Conservation (phyloP, 177 flowering plant species). For the Vitis hybrid region DNA sequence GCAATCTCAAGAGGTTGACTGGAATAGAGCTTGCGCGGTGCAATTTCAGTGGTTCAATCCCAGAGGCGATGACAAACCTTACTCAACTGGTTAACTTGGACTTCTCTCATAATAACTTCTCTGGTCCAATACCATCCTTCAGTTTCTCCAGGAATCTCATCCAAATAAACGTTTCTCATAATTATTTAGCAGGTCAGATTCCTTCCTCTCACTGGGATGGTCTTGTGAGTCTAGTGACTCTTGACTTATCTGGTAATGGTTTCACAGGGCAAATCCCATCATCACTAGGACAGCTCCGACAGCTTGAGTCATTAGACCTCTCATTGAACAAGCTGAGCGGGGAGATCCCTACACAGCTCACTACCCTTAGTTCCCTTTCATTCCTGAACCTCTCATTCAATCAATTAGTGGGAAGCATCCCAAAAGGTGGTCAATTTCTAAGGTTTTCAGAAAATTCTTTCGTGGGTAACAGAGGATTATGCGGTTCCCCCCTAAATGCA, state of each 20-base stretch:
- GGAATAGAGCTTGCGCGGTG: no score
- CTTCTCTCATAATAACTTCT: no score
- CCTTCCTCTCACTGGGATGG: no score
- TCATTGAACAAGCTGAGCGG: conserved; percentile 15
- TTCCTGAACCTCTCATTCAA: conserved; percentile 38
- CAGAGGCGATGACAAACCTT: no score
- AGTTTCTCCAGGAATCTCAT: no score
- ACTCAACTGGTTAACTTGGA: no score
- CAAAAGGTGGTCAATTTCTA: conserved; percentile 12
- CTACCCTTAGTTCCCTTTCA: conserved; percentile 29
- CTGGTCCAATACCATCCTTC: no score
- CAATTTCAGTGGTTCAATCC: no score
- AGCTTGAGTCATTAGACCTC: conserved; percentile 21
- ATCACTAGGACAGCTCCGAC: conserved; percentile 1
- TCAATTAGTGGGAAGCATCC: conserved; percentile 26
- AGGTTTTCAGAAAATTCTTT: conserved; percentile 15
- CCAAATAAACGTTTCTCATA: no score
- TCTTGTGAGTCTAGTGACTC: conserved; percentile 19
- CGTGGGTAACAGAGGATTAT: conserved; percentile 18
- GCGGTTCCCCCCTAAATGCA: conserved; percentile 14
- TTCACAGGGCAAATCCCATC: conserved; percentile 3
- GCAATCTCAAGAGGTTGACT: no score
- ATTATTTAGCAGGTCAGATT: no score
- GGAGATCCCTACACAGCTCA: conserved; percentile 15
- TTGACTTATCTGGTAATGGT: conserved; percentile 39